Percentiles rank a stretch among this genome's conserved stretches.
Conservation (phyloP, 2,329 filamentous ascomycete genomes). For the Xylaria sp. region DNA sequence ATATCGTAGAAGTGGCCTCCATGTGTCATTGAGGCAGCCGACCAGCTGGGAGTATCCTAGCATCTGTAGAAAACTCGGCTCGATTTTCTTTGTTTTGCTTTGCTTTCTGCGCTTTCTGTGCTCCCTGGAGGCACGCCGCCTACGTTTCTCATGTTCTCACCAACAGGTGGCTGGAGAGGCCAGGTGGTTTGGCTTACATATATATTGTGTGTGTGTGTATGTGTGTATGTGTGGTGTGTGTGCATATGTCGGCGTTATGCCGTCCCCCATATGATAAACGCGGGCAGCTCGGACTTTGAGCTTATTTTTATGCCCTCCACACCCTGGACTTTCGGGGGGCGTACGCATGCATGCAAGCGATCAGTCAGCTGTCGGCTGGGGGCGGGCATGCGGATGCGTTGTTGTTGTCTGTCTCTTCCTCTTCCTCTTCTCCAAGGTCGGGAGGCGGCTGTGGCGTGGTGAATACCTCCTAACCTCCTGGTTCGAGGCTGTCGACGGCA, state of each 20-base stretch:
- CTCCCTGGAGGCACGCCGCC: not conserved
- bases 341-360: slow-evolving; percentile 27
- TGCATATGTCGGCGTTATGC: slow-evolving; percentile 15
- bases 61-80: not conserved
- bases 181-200: not conserved
- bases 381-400: slow-evolving; percentile 6
- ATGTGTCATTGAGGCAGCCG: slow-evolving; percentile 25
- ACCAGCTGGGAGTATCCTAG: slow-evolving; percentile 14
- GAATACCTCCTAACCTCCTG: not conserved
- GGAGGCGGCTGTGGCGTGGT: not conserved
- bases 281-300: slow-evolving; percentile 15
- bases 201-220: too few species aligned
- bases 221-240: not conserved
- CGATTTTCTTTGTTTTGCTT: not conserved
- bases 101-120: slow-evolving; percentile 10
- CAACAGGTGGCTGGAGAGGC: slow-evolving; percentile 6
- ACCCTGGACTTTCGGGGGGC: slow-evolving; percentile 30
- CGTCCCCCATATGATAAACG: slow-evolving; percentile 6
- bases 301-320: slow-evolving; percentile 14
- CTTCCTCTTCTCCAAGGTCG: too few species aligned
- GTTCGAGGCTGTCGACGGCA: slow-evolving; percentile 3
- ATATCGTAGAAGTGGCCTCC: slow-evolving; percentile 2
- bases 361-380: slow-evolving; percentile 23
- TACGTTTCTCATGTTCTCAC: not conserved
- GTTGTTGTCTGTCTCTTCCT: not conserved